A percentile compares a stretch with the other conserved stretches of the same genome.
These are phyloP conservation scores for Filosporella fistucella DNA, from an alignment of 495 filamentous ascomycete genomes.

Conservation along the genomic window DNA sequence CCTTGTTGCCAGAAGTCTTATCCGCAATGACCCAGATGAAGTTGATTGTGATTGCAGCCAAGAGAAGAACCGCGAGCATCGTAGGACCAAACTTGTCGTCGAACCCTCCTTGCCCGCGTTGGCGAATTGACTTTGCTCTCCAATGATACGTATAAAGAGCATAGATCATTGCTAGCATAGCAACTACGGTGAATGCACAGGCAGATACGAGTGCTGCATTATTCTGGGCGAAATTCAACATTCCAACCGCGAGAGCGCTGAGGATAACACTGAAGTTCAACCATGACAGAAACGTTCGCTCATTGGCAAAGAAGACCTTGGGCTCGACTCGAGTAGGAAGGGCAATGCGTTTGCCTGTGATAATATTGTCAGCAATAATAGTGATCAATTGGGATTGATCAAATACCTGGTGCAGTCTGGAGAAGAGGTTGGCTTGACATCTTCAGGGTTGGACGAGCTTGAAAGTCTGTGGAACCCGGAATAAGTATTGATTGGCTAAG, in stretches of 20 bases:
- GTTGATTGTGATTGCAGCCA: conserved; percentile 87
- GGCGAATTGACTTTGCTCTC: conserved; percentile 87
- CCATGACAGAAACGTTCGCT: conserved; percentile 98
- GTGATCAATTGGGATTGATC: conserved; percentile 5
- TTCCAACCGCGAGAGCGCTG: conserved; percentile 88
- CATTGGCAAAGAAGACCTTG: conserved; percentile 99
- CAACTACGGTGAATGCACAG: conserved; percentile 88
- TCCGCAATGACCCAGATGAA: conserved; percentile 66
- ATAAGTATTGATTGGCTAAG: conserved; percentile 2
- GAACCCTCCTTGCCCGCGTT: conserved; percentile 89
- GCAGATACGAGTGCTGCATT: conserved; percentile 86
- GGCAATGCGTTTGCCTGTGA: conserved; percentile 90
- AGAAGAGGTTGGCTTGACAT: conserved; percentile 98
- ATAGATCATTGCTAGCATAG: conserved; percentile 94
- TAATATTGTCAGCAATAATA: conserved; percentile 3
- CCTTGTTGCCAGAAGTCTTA: conserved; percentile 16
- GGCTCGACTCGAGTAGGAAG: conserved; percentile 97
- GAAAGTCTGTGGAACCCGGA: not conserved
- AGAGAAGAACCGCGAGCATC: conserved; percentile 75
- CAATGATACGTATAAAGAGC: conserved; percentile 94
- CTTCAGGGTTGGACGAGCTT: conserved; percentile 1
- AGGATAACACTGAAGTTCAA: conserved; percentile 99
- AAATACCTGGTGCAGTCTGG: conserved; percentile 76
- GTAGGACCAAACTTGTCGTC: conserved; percentile 94
- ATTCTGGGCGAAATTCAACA: conserved; percentile 98